Conservation (phyloP, 1,284 basidiomycete genomes). For the Rhodotorula sp. region DNA sequence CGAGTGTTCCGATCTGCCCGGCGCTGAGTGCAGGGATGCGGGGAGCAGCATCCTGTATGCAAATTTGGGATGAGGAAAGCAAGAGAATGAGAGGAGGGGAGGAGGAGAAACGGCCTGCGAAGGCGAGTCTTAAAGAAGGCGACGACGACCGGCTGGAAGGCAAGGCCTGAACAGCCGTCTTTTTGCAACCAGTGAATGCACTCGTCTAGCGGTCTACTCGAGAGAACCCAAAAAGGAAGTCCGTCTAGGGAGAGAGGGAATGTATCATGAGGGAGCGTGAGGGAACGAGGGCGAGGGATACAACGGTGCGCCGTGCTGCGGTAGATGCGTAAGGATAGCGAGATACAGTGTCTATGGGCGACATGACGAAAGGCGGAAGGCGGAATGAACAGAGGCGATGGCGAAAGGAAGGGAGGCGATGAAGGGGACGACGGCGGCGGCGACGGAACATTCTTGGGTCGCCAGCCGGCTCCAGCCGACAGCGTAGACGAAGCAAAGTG, state of each 20-base stretch:
- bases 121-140: too few relatives aligned
- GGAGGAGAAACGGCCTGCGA: too few relatives aligned
- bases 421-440: background rate
- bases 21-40: too few relatives aligned
- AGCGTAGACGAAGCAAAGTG: too few relatives aligned
- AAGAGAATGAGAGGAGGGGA: too few relatives aligned
- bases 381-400: background rate
- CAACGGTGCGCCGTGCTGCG: background rate
- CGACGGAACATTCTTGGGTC: too few relatives aligned
- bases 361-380: background rate
- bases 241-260: background rate
- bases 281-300: background rate
- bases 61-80: too few relatives aligned
- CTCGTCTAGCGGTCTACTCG: constrained; percentile 2
- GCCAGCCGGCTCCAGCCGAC: too few relatives aligned
- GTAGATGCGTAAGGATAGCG: background rate
- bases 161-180: background rate
- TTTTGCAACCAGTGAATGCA: background rate
- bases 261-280: background rate
- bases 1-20: too few relatives aligned
- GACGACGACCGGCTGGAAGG: background rate
- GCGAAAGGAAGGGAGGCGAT: background rate
- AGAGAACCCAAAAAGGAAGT: background rate
- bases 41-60: too few relatives aligned
- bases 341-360: background rate